Evolutionary conservation across 108 stramenopile genomes (phyloP).

Genomic region (Epipyxis sp.): DNA sequence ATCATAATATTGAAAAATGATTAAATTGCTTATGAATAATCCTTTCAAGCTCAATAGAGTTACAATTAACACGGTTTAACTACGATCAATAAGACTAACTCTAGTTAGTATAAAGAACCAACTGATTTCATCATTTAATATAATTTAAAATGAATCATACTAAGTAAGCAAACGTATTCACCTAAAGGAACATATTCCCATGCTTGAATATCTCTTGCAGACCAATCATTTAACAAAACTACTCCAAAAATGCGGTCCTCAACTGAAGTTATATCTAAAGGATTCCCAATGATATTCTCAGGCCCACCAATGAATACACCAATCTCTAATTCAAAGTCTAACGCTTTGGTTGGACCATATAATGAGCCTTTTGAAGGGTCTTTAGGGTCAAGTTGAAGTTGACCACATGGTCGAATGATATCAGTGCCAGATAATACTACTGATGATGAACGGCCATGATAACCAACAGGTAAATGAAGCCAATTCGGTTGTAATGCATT

Average conservation of each 20-base stretch:
- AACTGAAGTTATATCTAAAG: constrained; percentile 68
- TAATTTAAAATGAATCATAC: too few species aligned
- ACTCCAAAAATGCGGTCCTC: constrained; percentile 81
- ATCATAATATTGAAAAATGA: too few species aligned
- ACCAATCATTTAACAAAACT: constrained; percentile 88
- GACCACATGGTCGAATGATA: constrained; percentile 74
- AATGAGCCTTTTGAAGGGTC: constrained; percentile 71
- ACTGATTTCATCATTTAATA: too few species aligned
- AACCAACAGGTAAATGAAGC: constrained; percentile 85
- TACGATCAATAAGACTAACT: too few species aligned
- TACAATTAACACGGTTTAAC: too few species aligned
- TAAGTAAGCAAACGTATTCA: too few species aligned
- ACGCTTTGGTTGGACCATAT: constrained; percentile 67
- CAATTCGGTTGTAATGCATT: constrained; percentile 86
- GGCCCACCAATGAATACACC: constrained; percentile 80
- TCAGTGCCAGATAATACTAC: constrained; percentile 56
- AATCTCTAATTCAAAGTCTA: constrained; percentile 89
- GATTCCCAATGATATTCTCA: constrained; percentile 55
- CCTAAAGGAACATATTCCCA: constrained; percentile 89
- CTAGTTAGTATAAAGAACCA: too few species aligned
- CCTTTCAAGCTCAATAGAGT: too few species aligned
- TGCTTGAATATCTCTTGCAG: constrained; percentile 70
- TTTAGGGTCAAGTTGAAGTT: constrained; percentile 67
- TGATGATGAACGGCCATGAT: constrained; percentile 77
- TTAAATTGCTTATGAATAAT: too few species aligned